Percentiles rank a stretch among this genome's conserved stretches.
phyloP scores from a whole-genome alignment of 1,284 basidiomycete species.

The Thelephora terrestris region DNA sequence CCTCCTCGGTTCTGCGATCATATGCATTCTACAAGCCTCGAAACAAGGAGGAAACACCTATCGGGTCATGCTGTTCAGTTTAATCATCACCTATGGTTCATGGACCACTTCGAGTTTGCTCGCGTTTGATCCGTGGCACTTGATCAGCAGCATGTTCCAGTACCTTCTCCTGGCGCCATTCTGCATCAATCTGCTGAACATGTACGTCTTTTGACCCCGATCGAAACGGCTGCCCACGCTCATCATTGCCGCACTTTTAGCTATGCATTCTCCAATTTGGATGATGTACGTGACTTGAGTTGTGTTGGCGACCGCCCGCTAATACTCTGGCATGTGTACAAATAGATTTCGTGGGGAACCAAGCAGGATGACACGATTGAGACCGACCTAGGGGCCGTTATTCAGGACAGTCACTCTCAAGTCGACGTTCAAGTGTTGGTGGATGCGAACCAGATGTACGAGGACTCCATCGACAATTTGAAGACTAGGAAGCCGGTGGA shows the following conservation, averaged over 20 bases:
- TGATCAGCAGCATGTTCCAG: constrained; percentile 84
- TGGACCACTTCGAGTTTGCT: constrained; percentile 75
- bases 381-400: constrained; percentile 72
- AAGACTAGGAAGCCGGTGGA: constrained; percentile 52
- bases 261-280: constrained; percentile 74
- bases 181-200: constrained; percentile 83
- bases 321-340: constrained; percentile 4
- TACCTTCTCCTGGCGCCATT: constrained; percentile 83
- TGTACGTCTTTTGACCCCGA: constrained; percentile 39
- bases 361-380: constrained; percentile 69
- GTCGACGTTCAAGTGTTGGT: constrained; percentile 87
- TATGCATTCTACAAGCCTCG: constrained; percentile 66
- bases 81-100: constrained; percentile 82
- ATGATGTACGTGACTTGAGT: constrained; percentile 44
- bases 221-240: constrained; percentile 1
- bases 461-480: constrained; percentile 80
- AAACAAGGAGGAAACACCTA: constrained; percentile 55
- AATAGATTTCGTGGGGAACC: constrained; percentile 82
- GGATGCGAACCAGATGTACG: constrained; percentile 81
- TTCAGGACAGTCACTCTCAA: constrained; percentile 67
- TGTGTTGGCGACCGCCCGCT: constrained; percentile 1
- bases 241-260: constrained; percentile 24
- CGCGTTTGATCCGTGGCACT: constrained; percentile 90
- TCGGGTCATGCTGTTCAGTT: constrained; percentile 73
- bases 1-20: constrained; percentile 64